phyloP scores from a whole-genome alignment of 345 rosid genomes.

The Eucalyptus regnans region DNA sequence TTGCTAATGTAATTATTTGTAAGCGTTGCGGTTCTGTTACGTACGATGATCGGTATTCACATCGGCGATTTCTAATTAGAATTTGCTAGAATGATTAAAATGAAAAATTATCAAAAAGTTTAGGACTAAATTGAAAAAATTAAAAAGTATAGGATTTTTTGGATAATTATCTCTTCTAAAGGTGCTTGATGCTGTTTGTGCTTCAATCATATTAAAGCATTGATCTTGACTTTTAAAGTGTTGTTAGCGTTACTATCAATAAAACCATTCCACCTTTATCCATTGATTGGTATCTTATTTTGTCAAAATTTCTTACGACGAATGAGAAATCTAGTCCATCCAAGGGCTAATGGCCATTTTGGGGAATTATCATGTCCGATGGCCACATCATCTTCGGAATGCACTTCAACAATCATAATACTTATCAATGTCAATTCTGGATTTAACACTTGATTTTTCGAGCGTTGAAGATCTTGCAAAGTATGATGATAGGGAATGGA shows the following conservation, averaged over 20 bases:
- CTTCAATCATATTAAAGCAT: background rate
- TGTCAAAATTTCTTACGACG: background rate
- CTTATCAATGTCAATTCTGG: background rate
- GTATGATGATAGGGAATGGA: background rate
- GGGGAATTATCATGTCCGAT: background rate
- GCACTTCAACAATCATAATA: background rate
- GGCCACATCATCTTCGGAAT: background rate
- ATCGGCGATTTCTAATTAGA: rapidly evolving
- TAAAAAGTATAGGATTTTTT: background rate
- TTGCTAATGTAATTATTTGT: background rate
- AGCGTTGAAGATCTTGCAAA: background rate
- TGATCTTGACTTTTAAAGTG: background rate
- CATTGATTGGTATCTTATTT: background rate
- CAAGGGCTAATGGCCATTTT: background rate
- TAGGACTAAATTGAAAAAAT: background rate
- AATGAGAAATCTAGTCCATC: background rate
- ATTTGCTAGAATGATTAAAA: rapidly evolving
- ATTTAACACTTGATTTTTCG: background rate
- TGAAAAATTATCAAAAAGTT: rapidly evolving
- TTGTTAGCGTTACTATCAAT: background rate
- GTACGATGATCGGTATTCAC: rapidly evolving
- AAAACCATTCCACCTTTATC: background rate
- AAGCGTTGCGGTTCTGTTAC: rapidly evolving
- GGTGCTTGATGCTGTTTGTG: background rate
- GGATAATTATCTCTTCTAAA: background rate